Evolutionary conservation across 2,329 filamentous ascomycete species (phyloP).

Genomic region (Orbilia quercus): DNA sequence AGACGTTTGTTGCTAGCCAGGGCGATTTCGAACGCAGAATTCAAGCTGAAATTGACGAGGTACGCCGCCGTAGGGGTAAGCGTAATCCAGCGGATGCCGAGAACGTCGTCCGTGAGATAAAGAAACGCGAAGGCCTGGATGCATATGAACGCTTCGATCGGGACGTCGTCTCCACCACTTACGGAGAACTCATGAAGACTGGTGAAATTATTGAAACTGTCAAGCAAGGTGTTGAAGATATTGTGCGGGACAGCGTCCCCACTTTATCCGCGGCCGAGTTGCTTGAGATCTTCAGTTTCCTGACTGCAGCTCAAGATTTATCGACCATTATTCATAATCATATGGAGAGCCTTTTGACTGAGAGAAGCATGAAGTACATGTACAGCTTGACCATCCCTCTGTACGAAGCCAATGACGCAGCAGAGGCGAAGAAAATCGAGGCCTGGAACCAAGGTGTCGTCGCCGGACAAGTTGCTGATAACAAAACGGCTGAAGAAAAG

Average conservation of each 20-base stretch:
- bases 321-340: slow-evolving; percentile 51
- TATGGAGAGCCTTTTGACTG: slow-evolving; percentile 51
- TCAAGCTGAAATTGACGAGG: slow-evolving; percentile 47
- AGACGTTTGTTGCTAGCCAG: slow-evolving; percentile 37
- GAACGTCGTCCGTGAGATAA: slow-evolving; percentile 48
- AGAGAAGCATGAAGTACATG: slow-evolving; percentile 55
- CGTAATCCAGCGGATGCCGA: slow-evolving; percentile 49
- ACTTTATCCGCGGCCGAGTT: slow-evolving; percentile 28
- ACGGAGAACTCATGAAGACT: slow-evolving; percentile 51
- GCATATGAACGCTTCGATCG: slow-evolving; percentile 53
- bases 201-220: slow-evolving; percentile 45
- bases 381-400: slow-evolving; percentile 49
- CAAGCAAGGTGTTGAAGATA: slow-evolving; percentile 50
- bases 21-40: slow-evolving; percentile 38
- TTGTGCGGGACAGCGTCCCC: slow-evolving; percentile 30
- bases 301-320: slow-evolving; percentile 48
- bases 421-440: slow-evolving; percentile 54
- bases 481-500: slow-evolving; percentile 49
- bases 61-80: slow-evolving; percentile 51
- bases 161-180: slow-evolving; percentile 43
- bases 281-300: slow-evolving; percentile 46
- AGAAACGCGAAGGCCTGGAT: slow-evolving; percentile 45
- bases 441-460: slow-evolving; percentile 52
- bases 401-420: slow-evolving; percentile 50
- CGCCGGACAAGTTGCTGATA: slow-evolving; percentile 45